Base-by-base conservation (phyloP, 2,329 filamentous ascomycete genomes). In the Colletotrichum sp. region DNA sequence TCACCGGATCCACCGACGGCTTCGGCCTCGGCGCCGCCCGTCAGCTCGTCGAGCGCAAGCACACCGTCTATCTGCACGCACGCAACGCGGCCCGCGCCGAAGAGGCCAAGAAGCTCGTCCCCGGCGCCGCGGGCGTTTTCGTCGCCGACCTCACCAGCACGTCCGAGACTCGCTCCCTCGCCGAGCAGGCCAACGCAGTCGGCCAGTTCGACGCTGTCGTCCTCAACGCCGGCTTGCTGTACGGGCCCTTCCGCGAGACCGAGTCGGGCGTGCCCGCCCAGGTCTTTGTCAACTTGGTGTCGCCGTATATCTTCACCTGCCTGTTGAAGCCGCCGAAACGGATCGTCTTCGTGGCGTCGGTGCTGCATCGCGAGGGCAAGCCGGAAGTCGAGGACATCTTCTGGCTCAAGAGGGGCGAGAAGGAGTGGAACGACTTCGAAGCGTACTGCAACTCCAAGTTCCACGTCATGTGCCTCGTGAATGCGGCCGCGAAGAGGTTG, bases 1-100 rank as follows among this genome's bases (percentile, higher is more conserved):
- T 80, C 36, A 80, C 79, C 5, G 79, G 79, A 8, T 80, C 79
- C 30, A 77, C 78, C 28, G 79, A 80, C n/a, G 79, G 79, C 55
- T 78, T 80, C 38, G 79, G 79, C 67, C 72, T 79, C 26, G 78
- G 77, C 52, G 66, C 79, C 43, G 79, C 79, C 38, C 78, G 78
- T 26, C 79, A 79, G 36, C 79, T 80, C 6, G 66, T 79, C 18
- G 71, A 80, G 26, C 77, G 76, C 24, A 77, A 77, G 24, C 77
- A 80, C 61, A 71, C 73, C 15, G 79, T 80, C 64, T 78, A 77
- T 60, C 79, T 80, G 28, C 79, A 80, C 38, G 79, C 78, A 1
- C 77, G 79, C 12, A 80, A 68, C 21, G 72, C 78, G 34, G 55
- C 77, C 13, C 79, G 79, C 16, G 79, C 79, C 24, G 77, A 74